These are phyloP conservation scores for Oryza longistaminata DNA, from an alignment of 176 grass and related monocot genomes.

Conservation along the genomic window DNA sequence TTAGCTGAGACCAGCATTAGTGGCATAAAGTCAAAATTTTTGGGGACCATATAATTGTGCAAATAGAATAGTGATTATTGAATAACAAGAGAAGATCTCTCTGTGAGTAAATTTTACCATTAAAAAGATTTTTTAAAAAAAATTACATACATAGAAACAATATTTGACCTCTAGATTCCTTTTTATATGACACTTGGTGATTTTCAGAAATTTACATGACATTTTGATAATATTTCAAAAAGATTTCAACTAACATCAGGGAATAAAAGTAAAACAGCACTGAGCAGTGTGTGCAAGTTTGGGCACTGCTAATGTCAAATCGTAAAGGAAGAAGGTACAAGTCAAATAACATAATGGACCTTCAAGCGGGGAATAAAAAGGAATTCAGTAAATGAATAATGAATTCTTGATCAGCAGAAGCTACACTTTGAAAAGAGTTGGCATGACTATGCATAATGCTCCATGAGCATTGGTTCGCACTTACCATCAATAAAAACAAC, in stretches of 20 bases:
- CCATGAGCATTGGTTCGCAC: neutral
- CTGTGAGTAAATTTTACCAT: neutral
- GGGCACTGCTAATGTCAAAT: neutral
- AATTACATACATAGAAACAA: neutral
- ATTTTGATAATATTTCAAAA: conserved; percentile 5
- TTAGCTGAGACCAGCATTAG: neutral
- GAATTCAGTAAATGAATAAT: neutral
- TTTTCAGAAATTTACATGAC: neutral
- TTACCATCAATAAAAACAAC: neutral
- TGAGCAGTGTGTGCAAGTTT: neutral
- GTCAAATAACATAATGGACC: neutral
- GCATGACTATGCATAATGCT: neutral
- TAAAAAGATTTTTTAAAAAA: neutral
- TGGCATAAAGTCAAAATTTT: neutral
- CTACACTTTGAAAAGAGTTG: neutral
- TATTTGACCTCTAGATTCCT: neutral
- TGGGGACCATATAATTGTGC: neutral
- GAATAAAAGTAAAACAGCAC: neutral
- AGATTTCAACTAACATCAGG: neutral
- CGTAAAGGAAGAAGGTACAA: neutral
- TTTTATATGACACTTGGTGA: neutral
- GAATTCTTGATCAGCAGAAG: neutral
- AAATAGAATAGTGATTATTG: neutral
- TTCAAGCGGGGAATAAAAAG: neutral
- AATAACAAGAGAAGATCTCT: neutral